Conservation (phyloP, 305 asterid genomes). For the Plantago coronopus region DNA sequence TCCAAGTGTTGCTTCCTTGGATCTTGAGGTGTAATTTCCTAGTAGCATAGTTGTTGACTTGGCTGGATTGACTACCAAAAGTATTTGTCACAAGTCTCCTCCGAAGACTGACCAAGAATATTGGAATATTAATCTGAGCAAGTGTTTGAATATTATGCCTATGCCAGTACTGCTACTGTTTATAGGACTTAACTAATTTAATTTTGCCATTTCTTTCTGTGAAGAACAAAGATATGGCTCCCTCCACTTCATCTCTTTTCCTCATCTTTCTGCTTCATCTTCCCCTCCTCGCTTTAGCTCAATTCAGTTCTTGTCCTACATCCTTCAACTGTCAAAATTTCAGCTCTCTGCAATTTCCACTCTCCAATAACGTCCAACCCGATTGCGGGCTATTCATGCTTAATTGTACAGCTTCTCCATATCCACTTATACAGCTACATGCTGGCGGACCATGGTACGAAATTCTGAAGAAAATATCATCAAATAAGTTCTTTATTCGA, state of each 20-base stretch:
- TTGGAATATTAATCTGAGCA: too few species aligned
- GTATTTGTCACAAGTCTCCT: too few species aligned
- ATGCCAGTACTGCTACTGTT: too few species aligned
- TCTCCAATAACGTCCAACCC: neutral
- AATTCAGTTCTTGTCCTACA: conserved; percentile 20
- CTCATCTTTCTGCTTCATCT: conserved; percentile 8
- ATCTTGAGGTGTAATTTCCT: too few species aligned
- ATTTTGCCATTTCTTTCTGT: too few species aligned
- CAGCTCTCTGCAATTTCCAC: conserved; percentile 23
- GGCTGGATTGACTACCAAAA: too few species aligned
- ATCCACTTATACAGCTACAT: conserved; percentile 21
- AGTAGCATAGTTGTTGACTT: too few species aligned
- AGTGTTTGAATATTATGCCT: too few species aligned
- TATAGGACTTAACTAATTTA: too few species aligned
- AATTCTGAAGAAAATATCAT: neutral
- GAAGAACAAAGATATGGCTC: neutral
- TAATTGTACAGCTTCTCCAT: neutral
- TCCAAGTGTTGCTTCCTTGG: too few species aligned
- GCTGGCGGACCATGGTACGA: neutral
- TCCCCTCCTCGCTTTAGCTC: neutral
- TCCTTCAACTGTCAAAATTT: conserved; percentile 24
- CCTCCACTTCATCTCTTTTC: neutral
- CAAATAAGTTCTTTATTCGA: conserved; percentile 1
- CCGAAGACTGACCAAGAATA: too few species aligned
- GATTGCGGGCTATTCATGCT: conserved; percentile 21